Conservation (phyloP, 495 filamentous ascomycete species). For the Pyronema omphalodes region DNA sequence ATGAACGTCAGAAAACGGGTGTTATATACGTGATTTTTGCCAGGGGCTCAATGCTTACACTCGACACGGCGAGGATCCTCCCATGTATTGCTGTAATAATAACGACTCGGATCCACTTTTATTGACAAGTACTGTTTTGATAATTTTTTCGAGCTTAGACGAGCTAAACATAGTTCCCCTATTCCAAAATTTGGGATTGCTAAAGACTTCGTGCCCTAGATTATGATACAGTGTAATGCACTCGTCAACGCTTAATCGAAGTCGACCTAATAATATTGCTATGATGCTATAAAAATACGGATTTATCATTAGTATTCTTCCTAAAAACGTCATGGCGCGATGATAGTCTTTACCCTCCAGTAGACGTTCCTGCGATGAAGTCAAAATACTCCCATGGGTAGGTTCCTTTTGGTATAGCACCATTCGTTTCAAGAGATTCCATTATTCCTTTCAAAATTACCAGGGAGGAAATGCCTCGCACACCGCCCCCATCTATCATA, state of each 20-base stretch:
- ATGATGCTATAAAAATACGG: conserved; percentile 5
- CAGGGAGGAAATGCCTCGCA: conserved; percentile 4
- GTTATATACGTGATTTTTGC: background rate
- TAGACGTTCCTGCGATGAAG: conserved; percentile 3
- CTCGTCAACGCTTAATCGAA: background rate
- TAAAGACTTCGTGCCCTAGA: background rate
- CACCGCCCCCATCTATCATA: conserved; percentile 5
- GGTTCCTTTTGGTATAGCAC: background rate
- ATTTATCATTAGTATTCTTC: background rate
- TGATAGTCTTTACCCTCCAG: background rate
- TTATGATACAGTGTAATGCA: conserved; percentile 1
- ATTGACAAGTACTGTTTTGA: background rate
- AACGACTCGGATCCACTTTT: background rate
- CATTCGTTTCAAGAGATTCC: background rate
- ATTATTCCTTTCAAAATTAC: conserved; percentile 1
- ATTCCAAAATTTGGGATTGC: background rate
- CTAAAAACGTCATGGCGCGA: background rate
- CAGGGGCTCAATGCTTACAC: background rate
- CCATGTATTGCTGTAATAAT: background rate
- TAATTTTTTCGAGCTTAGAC: background rate
- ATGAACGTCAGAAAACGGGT: background rate
- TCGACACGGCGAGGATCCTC: background rate
- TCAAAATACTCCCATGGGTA: conserved; percentile 6
- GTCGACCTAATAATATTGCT: conserved; percentile 7
- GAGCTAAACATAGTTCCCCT: conserved; percentile 1